Conservation (phyloP, 1,284 basidiomycete genomes). For the Ceratobasidium sp. region DNA sequence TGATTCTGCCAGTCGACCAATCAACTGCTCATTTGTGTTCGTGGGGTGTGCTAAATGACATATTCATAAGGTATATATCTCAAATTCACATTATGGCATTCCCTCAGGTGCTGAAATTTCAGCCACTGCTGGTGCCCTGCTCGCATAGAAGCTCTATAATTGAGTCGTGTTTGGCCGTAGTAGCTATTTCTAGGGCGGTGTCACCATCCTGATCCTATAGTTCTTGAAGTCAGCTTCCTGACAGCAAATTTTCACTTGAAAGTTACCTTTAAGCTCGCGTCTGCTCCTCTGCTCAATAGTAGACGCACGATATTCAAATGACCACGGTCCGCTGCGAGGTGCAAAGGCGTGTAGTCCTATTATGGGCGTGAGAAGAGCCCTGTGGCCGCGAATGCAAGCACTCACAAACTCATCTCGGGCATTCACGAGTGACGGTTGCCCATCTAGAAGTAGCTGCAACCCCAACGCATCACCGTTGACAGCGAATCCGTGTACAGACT, state of each 20-base stretch:
- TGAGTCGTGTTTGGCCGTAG: conserved; percentile 70
- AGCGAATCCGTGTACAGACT: conserved; percentile 71
- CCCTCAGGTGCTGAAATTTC: background rate
- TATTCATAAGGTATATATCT: background rate
- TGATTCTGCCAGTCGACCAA: background rate
- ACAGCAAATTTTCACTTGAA: conserved; percentile 27
- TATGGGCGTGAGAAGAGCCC: conserved; percentile 21
- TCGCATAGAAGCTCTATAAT: conserved; percentile 64
- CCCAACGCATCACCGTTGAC: conserved; percentile 65
- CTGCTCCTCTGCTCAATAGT: conserved; percentile 74
- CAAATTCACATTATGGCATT: conserved; percentile 5
- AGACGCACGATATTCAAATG: conserved; percentile 66
- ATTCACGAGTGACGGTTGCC: conserved; percentile 58
- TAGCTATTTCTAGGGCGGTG: conserved; percentile 72
- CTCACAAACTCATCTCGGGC: conserved; percentile 72
- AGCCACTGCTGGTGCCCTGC: background rate
- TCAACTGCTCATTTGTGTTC: background rate
- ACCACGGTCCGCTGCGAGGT: conserved; percentile 86
- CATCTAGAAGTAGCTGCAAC: conserved; percentile 61
- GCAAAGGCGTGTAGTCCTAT: conserved; percentile 86
- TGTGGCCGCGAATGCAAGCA: conserved; percentile 11
- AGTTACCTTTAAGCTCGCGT: conserved; percentile 68
- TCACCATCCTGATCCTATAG: conserved; percentile 77
- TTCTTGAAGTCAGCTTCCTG: background rate
- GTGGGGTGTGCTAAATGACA: background rate